Evolutionary conservation across 371 early-diverging fungal species (phyloP).

Genomic region (Chytridiales sp.): DNA sequence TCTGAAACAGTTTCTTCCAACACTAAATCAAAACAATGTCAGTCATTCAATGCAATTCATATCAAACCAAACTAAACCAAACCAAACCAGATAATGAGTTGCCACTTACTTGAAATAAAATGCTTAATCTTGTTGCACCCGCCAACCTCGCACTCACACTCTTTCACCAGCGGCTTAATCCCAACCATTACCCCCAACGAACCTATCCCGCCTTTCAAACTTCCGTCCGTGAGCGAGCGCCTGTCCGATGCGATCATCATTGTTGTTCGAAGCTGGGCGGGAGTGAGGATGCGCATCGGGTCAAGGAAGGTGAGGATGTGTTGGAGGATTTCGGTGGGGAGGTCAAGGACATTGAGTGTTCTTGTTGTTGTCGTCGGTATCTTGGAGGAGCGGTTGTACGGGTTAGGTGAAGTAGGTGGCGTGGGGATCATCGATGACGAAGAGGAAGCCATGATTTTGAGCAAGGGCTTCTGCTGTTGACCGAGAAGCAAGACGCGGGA

Average conservation of each 20-base stretch:
- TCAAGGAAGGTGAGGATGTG: constrained; percentile 38
- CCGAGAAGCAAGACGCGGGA: constrained; percentile 32
- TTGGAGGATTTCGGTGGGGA: constrained; percentile 39
- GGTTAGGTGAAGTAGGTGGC: background rate
- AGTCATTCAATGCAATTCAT: no score
- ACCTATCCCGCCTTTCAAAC: background rate
- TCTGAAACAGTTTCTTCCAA: no score
- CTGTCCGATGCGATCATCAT: constrained; percentile 23
- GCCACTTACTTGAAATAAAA: constrained; percentile 8
- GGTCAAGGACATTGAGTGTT: constrained; percentile 2
- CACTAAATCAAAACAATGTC: no score
- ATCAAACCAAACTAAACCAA: no score
- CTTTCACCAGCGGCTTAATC: constrained; percentile 8
- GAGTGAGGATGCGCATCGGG: constrained; percentile 15
- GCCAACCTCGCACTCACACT: constrained; percentile 10
- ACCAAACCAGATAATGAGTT: no score
- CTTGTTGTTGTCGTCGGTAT: background rate
- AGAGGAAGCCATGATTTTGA: background rate
- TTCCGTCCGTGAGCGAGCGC: constrained; percentile 1
- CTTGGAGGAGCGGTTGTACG: background rate
- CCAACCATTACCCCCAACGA: constrained; percentile 14
- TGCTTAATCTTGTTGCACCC: constrained; percentile 15
- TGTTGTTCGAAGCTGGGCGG: constrained; percentile 19
- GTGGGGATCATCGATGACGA: background rate
- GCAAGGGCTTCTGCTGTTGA: background rate